Conservation (phyloP, 2,329 filamentous ascomycete species). For the Sclerotinia spermophila region DNA sequence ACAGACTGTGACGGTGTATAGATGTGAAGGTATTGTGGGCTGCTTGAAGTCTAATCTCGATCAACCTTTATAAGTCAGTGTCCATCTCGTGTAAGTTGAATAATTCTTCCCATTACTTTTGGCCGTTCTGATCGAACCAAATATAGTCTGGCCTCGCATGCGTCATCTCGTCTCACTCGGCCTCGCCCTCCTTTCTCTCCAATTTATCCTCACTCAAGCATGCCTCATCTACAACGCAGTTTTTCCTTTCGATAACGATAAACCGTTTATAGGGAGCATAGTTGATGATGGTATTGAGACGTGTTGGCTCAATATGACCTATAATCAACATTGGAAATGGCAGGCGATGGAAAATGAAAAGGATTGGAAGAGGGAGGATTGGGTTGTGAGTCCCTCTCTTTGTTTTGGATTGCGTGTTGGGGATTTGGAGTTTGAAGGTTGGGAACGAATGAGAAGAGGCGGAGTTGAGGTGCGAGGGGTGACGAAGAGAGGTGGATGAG, state of each 20-base stretch:
- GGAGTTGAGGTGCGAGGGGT: background rate
- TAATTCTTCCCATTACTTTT: too few relatives aligned
- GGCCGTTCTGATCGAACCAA: too few relatives aligned
- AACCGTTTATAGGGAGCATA: constrained; percentile 23
- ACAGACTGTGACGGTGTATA: background rate
- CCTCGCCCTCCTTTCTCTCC: constrained; percentile 3
- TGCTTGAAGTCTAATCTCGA: background rate
- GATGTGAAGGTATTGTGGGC: background rate
- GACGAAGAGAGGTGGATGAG: background rate
- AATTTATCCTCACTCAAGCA: background rate
- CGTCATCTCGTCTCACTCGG: background rate
- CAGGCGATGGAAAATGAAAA: constrained; percentile 7
- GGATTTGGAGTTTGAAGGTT: background rate
- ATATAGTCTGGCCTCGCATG: background rate
- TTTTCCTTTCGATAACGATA: constrained; percentile 19
- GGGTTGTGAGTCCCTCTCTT: background rate
- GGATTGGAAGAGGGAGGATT: constrained; percentile 6
- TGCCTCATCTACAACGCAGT: constrained; percentile 25
- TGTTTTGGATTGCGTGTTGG: background rate
- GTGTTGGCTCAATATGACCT: constrained; percentile 23
- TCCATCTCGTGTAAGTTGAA: background rate
- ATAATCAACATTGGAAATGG: constrained; percentile 18
- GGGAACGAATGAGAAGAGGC: background rate
- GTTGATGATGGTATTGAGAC: constrained; percentile 22
- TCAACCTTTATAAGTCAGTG: background rate